Base-by-base conservation (phyloP, 2,329 filamentous ascomycete species). In the Apiospora rasikravindrae region DNA sequence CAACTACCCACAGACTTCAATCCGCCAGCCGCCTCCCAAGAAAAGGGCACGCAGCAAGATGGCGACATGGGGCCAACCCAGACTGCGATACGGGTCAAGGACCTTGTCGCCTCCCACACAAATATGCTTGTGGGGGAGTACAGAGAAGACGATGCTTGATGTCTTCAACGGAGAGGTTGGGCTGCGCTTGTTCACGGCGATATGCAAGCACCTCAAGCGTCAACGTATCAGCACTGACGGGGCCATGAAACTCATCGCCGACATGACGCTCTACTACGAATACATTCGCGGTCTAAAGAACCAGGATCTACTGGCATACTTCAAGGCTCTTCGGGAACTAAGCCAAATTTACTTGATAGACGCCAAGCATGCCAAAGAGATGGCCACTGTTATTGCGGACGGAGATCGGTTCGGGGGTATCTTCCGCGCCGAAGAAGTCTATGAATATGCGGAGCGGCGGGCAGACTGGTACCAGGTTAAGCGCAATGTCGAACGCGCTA, bases 131-230 rank as follows among this genome's bases (percentile, higher is more conserved):
- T 94, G 4, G 96, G 96, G 96, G 74, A 97, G 94, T 80, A 98
- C 96, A 1, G 96, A 99, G 81, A 99, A 99, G 86, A 96, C 94
- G 74, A 97, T 98, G 88, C 91, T 99, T 37, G 96, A 99, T 80
- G 96, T 99, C 19, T 99, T 99, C 87, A 98, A 98, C 82, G 94
- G 96, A 83, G 96, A 99, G 84, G 96, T 99, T 37, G 96, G 96
- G 0, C 89, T 98, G 75, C 93, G 96, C 37, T 88, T 99, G 70
- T 99, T 98, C 84, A 91, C 93, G 26, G 93, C 94, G 24, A 87
- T 99, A 69, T 98, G 96, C 88, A 99, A 99, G 84, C 96, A 99
- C 83, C 89, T 99, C 76, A 99, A 99, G 86, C 93, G 96, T 13
- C 96, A 98, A 85, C 92, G 96, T 71, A 90, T 99, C 82, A 96